A percentile compares a stretch with the other conserved stretches of the same genome.
phyloP scores from a whole-genome alignment of 768 basidiomycete genomes.

The Neoboletus subvelutipes region DNA sequence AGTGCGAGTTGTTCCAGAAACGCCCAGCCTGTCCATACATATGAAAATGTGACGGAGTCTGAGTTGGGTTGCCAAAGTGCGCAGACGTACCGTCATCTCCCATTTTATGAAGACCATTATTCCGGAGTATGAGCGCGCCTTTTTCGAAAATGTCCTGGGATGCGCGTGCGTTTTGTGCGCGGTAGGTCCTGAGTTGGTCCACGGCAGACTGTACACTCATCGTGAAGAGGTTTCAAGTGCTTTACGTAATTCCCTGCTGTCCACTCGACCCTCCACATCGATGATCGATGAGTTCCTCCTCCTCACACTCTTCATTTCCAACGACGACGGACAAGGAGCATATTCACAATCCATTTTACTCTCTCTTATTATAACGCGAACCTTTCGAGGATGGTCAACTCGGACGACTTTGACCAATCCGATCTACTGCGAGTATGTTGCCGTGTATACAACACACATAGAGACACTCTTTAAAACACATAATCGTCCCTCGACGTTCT shows the following conservation, averaged over 20 bases:
- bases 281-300: too few relatives aligned
- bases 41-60: background rate
- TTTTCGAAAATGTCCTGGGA: constrained; percentile 62
- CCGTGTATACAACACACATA: background rate
- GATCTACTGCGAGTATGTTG: background rate
- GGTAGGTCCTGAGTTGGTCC: constrained; percentile 53
- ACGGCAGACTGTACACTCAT: constrained; percentile 52
- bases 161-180: constrained; percentile 47
- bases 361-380: background rate
- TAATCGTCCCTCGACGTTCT: constrained; percentile 51
- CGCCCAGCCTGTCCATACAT: constrained; percentile 60
- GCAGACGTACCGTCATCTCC: constrained; percentile 54
- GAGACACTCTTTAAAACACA: background rate
- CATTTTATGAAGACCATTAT: constrained; percentile 41
- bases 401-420: background rate
- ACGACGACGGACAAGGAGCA: background rate
- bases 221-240: constrained; percentile 1
- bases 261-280: too few relatives aligned
- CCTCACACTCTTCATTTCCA: background rate
- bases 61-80: background rate
- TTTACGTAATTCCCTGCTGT: background rate
- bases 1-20: constrained; percentile 79
- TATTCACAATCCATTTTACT: background rate
- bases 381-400: background rate
- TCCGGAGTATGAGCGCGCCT: constrained; percentile 50